phyloP scores from a whole-genome alignment of 768 basidiomycete genomes.

The Coprinopsis cinerea region DNA sequence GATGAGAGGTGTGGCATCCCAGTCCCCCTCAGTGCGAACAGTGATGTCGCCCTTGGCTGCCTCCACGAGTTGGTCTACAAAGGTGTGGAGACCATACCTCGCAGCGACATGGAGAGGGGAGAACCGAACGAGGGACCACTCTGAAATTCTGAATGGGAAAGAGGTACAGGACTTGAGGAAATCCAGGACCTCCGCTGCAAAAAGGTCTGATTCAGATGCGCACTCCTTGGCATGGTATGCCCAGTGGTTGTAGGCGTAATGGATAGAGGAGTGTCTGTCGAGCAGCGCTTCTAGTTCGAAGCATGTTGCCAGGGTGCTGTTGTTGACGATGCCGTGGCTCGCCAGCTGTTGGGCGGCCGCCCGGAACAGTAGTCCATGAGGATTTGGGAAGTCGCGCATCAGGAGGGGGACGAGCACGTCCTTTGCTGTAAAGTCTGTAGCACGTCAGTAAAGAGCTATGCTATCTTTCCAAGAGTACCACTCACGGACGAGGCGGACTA shows the following conservation, averaged over 20 bases:
- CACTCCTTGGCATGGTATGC: background rate
- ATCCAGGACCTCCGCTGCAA: background rate
- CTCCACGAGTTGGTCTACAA: background rate
- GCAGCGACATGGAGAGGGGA: background rate
- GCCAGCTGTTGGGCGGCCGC: no score
- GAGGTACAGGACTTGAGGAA: background rate
- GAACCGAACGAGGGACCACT: background rate
- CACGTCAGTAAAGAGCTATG: background rate
- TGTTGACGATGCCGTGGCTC: no score
- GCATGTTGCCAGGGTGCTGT: no score
- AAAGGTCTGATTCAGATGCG: no score
- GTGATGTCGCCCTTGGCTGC: no score
- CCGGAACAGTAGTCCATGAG: no score
- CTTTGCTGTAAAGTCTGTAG: conserved; percentile 2
- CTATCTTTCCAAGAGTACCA: background rate
- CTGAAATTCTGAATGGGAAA: background rate
- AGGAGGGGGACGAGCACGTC: background rate
- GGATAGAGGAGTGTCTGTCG: background rate
- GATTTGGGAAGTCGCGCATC: background rate
- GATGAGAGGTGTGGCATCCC: background rate
- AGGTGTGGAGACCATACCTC: no score
- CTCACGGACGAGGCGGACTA: conserved; percentile 4
- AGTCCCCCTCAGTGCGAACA: background rate
- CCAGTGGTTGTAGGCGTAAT: background rate
- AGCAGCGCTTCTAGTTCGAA: no score